Evolutionary conservation across 2,329 filamentous ascomycete species (phyloP), one percentile per base, ranked within the genome.

Genomic region (Lanzia echinophila): DNA sequence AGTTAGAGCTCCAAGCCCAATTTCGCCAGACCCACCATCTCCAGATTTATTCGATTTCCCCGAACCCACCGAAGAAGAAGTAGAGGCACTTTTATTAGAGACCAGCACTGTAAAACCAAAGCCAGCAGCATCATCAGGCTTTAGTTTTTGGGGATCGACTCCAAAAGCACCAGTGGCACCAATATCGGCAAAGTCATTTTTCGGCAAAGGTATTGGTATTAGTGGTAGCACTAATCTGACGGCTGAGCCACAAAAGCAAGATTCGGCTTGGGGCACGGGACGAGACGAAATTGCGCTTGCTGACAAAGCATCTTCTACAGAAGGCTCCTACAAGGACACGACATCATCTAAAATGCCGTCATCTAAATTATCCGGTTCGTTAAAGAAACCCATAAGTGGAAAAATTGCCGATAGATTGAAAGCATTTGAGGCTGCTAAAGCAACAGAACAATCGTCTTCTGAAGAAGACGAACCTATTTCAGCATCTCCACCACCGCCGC

Each of bases 351-450:
- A 46, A 46, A 70, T 69, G 48, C 71, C 69, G 56, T 57, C 65
- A 47, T 58, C 63, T 55, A 65, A 64, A 58, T 70, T 72, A 54
- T 72, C 73, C 69, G 53, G 53, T 28, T 28, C 63, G 31, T 70
- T 70, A 49, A 79, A 76, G 60, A 81, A 78, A 68, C 63, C 72
- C 47, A 70, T 74, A 42, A 70, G 72, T 56, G 73, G 73, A 57
- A 81, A 77, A 65, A 76, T 83, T 64, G 74, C 79, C 53, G 78
- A 83, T 64, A 76, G 72, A 62, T 73, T 82, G 57, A 80, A 75
- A 67, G 74, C 76, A 31, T 83, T 83, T 62, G 78, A 83, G 67
- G 62, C 72, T 48, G 60, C 67, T 49, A 67, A 71, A 50, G 70
- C 75, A 44, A 57, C 15, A 17, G 43, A 53, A 24, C 17, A 53